Evolutionary conservation across 2,329 filamentous ascomycete genomes (phyloP), one percentile per base, ranked within the genome.

Genomic region (Alternaria atra): DNA sequence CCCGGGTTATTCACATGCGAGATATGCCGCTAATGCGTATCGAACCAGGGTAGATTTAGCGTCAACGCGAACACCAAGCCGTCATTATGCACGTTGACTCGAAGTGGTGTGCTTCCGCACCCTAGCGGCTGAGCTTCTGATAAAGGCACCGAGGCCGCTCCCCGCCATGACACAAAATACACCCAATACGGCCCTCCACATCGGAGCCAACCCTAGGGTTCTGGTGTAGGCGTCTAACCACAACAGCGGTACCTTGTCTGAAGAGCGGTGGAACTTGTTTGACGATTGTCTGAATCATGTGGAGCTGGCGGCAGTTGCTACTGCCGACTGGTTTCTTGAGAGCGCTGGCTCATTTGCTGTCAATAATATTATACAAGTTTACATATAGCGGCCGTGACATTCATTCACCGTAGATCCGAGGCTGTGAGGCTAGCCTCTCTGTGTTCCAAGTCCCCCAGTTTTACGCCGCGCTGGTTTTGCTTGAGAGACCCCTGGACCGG

Each of bases 331-430:
- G 23, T 34, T 50, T 40, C 17, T 15, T 20, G 23, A 55, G 43
- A 47, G 52, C 51, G 47, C 42, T 55, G 47, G 54, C 30, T 57
- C 39, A 50, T 50, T 53, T 65, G 40, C 56, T 58, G 48, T 55
- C 25, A 39, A 59, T 48, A 44, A 52, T 67, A 66, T 66, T 63
- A 60, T 71, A 71, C 67, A 71, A 60, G 56, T 65, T 55, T 57
- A 55, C 55, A 64, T 52, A 54, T 64, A 52, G 51, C 25, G 62
- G 60, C 55, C 64, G 62, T 71, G 54, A 65, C 58, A 43, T 55
- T 60, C 58, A 51, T 63, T 56, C 51, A 55, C 60, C 43, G 44
- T 59, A 43, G 29, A 58, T 61, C 46, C 55, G 52, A 47, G 53
- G 58, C 58, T 52, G 37, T 55, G 53, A 58, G 50, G 55, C 43